Conservation (phyloP, 2,329 filamentous ascomycete species). For the Pseudopithomyces chartarum region DNA sequence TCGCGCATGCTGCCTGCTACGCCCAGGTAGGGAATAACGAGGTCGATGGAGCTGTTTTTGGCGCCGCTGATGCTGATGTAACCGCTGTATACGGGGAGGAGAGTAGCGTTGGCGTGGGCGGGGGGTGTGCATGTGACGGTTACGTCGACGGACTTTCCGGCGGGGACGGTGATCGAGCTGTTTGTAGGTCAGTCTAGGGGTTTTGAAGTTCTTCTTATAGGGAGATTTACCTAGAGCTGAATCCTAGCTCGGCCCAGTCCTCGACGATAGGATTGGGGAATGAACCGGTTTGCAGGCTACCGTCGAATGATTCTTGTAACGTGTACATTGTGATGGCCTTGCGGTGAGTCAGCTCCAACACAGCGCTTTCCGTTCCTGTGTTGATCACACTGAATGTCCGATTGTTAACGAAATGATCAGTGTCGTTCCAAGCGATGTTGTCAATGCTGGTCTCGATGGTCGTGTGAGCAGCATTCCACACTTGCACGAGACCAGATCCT, state of each 20-base stretch:
- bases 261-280: conserved; percentile 15
- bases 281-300: background rate
- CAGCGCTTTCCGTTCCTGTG: conserved; percentile 12
- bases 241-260: conserved; percentile 16
- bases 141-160: conserved; percentile 16
- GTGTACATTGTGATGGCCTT: conserved; percentile 25
- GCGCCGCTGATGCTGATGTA: conserved; percentile 17
- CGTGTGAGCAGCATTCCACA: conserved; percentile 21
- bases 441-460: conserved; percentile 16
- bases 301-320: conserved; percentile 6
- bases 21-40: conserved; percentile 26
- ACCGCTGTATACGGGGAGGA: conserved; percentile 29
- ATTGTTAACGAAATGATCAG: conserved; percentile 26
- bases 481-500: conserved; percentile 26
- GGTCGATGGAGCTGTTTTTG: conserved; percentile 6
- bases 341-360: conserved; percentile 16
- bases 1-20: conserved; percentile 23
- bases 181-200: conserved; percentile 5
- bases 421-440: conserved; percentile 26
- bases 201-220: background rate
- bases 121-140: conserved; percentile 25
- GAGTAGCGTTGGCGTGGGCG: conserved; percentile 21
- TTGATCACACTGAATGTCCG: conserved; percentile 28
- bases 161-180: conserved; percentile 25
- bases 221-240: conserved; percentile 11